Base-by-base conservation (phyloP, 768 basidiomycete genomes). In the Suillus decipiens region DNA sequence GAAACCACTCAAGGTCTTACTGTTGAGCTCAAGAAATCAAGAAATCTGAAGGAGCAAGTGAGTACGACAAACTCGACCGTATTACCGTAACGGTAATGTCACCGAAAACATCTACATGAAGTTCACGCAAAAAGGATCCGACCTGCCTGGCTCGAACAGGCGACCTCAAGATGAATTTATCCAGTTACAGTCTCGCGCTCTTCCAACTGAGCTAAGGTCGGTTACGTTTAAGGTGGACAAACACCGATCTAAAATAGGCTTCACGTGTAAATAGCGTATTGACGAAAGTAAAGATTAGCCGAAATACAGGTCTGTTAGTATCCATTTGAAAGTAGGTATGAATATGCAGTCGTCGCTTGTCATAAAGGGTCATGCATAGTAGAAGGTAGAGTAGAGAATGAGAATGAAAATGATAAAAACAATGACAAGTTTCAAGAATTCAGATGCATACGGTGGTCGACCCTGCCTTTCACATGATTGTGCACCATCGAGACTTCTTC, bases 121-220 rank as follows among this genome's bases (percentile, higher is more conserved):
- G 34, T 34, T 34, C 14, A 17, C 17, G 0, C 7, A 42, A 68
- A 64, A 62, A 62, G 2, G 0, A 65, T 76, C 76, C 75, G 74
- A 76, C 73, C 75, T 76, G 75, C 75, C 76, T 76, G 76, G 75
- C 65, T 79, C 76, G 76, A 78, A 80, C 79, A 78, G 75, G 76
- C 75, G 77, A 75, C 78, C 76, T 79, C 76, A 77, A 77, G 78
- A 79, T 78, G 65, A 65, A 60, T 5, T 43, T 66, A 69, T 39
- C 73, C 70, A 66, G 67, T 78, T 79, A 79, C 76, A 78, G 80
- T 80, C 80, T 77, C 72, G 78, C 78, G 79, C 79, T 80, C 78
- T 80, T 81, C 80, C 80, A 80, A 78, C 80, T 81, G 80, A 80
- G 75, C 75, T 76, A 76, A 68, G 65, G 66, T 68, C 66, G 67